phyloP scores from a whole-genome alignment of 805 yeast genomes.

The Sungouiozyma intestinalis region DNA sequence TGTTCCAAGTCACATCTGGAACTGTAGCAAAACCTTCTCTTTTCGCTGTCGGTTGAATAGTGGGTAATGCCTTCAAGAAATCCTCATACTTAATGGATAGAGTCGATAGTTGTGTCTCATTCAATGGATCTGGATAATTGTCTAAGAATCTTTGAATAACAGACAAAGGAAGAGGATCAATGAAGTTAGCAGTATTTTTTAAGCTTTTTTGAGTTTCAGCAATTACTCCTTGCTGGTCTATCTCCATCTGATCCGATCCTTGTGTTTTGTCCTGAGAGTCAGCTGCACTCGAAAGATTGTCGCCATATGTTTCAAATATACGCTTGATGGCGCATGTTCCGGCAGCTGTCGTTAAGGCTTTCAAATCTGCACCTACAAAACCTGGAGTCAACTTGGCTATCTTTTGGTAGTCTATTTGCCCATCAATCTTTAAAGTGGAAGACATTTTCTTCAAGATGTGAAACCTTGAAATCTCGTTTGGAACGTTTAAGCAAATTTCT shows the following conservation, averaged over 20 bases:
- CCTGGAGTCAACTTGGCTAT: constrained; percentile 94
- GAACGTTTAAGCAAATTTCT: constrained; percentile 91
- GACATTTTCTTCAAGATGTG: constrained; percentile 72
- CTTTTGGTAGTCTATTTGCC: constrained; percentile 55
- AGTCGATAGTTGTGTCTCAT: constrained; percentile 64
- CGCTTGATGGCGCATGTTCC: constrained; percentile 91
- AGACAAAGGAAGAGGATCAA: constrained; percentile 35
- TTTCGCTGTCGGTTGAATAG: constrained; percentile 93
- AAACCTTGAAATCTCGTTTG: constrained; percentile 72
- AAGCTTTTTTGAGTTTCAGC: constrained; percentile 10
- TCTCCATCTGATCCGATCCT: constrained; percentile 7
- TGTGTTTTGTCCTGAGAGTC: not conserved
- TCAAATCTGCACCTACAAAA: constrained; percentile 93
- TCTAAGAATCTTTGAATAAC: constrained; percentile 63
- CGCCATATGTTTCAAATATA: constrained; percentile 52
- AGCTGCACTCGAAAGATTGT: not conserved
- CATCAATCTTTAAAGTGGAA: constrained; percentile 50
- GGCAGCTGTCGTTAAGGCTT: constrained; percentile 88
- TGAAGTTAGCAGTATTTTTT: constrained; percentile 27
- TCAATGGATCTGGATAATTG: constrained; percentile 70
- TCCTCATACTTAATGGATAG: constrained; percentile 70
- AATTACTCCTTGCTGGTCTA: constrained; percentile 7
- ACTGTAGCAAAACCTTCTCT: constrained; percentile 98
- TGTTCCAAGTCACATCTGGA: constrained; percentile 94
- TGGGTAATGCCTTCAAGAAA: constrained; percentile 76